Base-by-base conservation (phyloP, 2,329 filamentous ascomycete species). In the Paecilomyces formosus region DNA sequence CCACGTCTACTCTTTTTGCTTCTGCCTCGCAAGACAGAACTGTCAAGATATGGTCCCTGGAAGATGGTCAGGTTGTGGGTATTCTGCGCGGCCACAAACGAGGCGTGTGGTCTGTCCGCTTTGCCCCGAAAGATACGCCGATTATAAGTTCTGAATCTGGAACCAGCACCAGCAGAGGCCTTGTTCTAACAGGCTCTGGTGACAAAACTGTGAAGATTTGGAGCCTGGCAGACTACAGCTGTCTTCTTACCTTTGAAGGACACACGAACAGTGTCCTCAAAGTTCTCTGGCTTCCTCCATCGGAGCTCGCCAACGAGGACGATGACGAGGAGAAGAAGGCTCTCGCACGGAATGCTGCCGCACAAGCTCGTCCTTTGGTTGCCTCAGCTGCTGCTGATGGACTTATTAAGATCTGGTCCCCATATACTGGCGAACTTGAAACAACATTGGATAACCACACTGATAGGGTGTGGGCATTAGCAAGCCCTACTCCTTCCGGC, bases 171-270 rank as follows among this genome's bases (percentile, higher is more conserved):
- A 88, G 85, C 57, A 90, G 90, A 70, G 93, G 93, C 2, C 82
- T 96, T 53, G 80, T 96, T 12, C 82, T 96, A 28, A 97, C 94
- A 0, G 94, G 92, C 35, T 95, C 90, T 65, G 94, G 93, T 68
- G 94, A 99, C 74, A 97, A 97, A 76, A 97, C 91, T 0, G 84
- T 97, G 68, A 95, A 96, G 73, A 82, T 99, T 9, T 99, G 95
- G 95, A 97, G 85, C 71, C 79, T 99, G 61, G 83, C 88, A 1
- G 92, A 96, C 74, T 99, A 97, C 75, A 90, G 86, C 64, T 99
- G 94, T 74, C 79, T 99, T 53, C 82, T 93, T 58, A 97, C 94
- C 0, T 94, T 97, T 58, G 95, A 99, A 74, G 94, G 94, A 0
- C 94, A 99, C 74, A 93, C 92, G 4, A 95, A 97, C 76, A 96